phyloP scores from a whole-genome alignment of 2,329 filamentous ascomycete species.

The Talaromyces pinophilus region DNA sequence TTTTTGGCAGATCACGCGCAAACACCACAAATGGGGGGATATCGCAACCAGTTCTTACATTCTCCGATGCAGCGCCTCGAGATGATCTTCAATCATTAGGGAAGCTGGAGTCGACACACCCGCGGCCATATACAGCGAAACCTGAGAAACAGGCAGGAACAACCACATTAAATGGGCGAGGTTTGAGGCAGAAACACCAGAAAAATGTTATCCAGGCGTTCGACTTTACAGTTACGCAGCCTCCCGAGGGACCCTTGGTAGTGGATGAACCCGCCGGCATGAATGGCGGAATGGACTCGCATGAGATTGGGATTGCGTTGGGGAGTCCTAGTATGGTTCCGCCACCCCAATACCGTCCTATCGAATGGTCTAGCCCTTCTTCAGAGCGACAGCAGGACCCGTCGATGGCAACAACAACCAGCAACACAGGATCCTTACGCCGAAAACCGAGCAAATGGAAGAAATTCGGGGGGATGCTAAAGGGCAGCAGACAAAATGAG shows the following conservation, averaged over 20 bases:
- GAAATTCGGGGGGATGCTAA: conserved; percentile 49
- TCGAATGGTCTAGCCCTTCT: not conserved
- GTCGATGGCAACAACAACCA: conserved; percentile 10
- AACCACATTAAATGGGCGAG: conserved; percentile 17
- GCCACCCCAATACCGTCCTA: conserved; percentile 8
- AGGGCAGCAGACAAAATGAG: conserved; percentile 40
- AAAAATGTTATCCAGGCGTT: conserved; percentile 28
- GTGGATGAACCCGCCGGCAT: conserved; percentile 14
- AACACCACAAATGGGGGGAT: conserved; percentile 34
- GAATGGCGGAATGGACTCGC: conserved; percentile 22
- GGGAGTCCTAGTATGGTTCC: conserved; percentile 61
- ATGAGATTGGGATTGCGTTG: conserved; percentile 70
- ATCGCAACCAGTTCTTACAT: conserved; percentile 36
- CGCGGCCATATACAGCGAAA: not conserved
- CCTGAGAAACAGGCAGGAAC: not conserved
- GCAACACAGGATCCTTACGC: conserved; percentile 26
- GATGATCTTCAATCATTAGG: conserved; percentile 32
- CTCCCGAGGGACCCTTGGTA: conserved; percentile 31
- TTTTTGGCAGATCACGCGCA: conserved; percentile 34
- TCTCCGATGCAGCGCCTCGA: conserved; percentile 37
- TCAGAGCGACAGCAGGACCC: conserved; percentile 3
- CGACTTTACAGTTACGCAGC: conserved; percentile 36
- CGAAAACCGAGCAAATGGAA: conserved; percentile 50
- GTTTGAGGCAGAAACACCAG: conserved; percentile 19
- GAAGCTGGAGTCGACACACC: conserved; percentile 19